Evolutionary conservation across 2,329 filamentous ascomycete species (phyloP), one percentile per base, ranked within the genome.

Genomic region (Septoria petroselini): DNA sequence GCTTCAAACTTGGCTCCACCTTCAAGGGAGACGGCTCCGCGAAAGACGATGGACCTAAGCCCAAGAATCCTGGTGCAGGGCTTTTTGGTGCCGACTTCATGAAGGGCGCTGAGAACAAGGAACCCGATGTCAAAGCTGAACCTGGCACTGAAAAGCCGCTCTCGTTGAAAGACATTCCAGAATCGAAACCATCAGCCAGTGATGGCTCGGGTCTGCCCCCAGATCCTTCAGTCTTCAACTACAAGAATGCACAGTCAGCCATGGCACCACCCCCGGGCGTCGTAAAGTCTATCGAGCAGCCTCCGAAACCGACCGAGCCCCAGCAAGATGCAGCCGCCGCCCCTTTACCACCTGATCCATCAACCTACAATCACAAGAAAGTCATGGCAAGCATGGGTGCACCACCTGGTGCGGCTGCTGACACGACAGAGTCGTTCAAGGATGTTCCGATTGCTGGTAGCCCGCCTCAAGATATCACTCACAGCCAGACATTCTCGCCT

Each of bases 1-100:
- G 79, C 0, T 88, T 88, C 70, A 84, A 85, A 58, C 72, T 88
- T 12, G 77, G 78, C 31, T 83, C 81, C 23, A 83, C 80, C 1
- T 89, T 88, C 70, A 81, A 83, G 61, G 75, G 76, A 7, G 84
- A 87, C 57, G 76, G 79, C 4, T 75, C 76, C 37, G 74, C 79
- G 1, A 82, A 81, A 50, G 77, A 85, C 18, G 80, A 84, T 50
- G 69, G 76, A 29, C 73, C 77, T 7, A 79, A 78, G 54, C 70
- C 77, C 12, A 58, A 63, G 43, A 57, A 62, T 35, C 41, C 58
- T 15, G 61, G 60, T 18, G 57, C 50, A 14, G 60, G 62, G 19
- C 40, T 67, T 7, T 70, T 70, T 47, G 66, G 66, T 11, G 49
- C 48, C 25, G 54, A 55, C 11, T 40, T 47, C 34, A 7, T 52